Conservation (phyloP, 1,139 yeast species). For the Zygosaccharomyces pseudobailii region DNA sequence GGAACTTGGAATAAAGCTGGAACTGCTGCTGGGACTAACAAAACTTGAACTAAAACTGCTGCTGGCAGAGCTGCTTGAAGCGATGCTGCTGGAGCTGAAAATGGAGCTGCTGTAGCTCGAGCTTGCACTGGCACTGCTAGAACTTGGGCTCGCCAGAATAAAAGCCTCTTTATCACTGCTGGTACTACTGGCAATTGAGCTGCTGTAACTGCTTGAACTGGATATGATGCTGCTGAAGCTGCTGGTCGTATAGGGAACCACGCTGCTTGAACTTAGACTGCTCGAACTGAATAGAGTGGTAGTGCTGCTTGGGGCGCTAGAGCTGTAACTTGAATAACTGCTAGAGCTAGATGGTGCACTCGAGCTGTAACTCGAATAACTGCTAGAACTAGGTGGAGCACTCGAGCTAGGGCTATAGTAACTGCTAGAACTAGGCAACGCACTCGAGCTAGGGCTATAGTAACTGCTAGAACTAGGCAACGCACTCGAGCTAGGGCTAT, state of each 20-base stretch:
- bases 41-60: slow-evolving; percentile 1
- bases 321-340: neutral
- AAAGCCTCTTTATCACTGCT: neutral
- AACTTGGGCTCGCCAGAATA: neutral
- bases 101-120: slow-evolving; percentile 1
- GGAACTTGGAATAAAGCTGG: neutral
- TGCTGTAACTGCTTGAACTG: slow-evolving; percentile 8
- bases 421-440: too few species aligned
- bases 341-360: neutral
- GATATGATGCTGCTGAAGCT: slow-evolving; percentile 10
- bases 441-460: neutral
- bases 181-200: slow-evolving; percentile 3
- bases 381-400: neutral
- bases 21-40: slow-evolving; percentile 2
- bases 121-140: slow-evolving; percentile 1
- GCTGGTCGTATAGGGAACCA: slow-evolving; percentile 4
- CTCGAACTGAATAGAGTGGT: slow-evolving; percentile 1
- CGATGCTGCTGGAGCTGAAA: slow-evolving; percentile 1
- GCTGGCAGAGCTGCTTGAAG: neutral
- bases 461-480: too few species aligned
- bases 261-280: neutral
- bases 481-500: neutral
- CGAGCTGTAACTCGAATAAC: neutral
- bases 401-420: neutral
- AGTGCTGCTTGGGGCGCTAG: neutral